Percentiles rank a stretch among this genome's conserved stretches.
Conservation (phyloP, 2,329 filamentous ascomycete species). For the Stagonosporopsis vannaccii region DNA sequence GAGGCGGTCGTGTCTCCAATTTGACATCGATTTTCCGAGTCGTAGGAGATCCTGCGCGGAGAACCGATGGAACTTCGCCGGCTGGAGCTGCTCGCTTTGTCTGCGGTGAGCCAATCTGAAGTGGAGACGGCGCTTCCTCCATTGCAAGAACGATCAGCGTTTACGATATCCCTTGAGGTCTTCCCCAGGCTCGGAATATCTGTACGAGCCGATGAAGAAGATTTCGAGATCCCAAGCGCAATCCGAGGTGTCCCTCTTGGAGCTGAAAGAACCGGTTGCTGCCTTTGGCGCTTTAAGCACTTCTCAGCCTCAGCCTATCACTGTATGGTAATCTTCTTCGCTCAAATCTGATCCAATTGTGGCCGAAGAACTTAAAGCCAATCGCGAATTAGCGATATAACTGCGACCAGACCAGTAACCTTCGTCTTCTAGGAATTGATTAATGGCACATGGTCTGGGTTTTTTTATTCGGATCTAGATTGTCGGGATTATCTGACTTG, state of each 20-base stretch:
- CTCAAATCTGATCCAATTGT: neutral
- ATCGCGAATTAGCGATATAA: neutral
- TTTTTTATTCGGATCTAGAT: neutral
- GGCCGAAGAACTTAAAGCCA: neutral
- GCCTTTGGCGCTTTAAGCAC: slow-evolving; percentile 19
- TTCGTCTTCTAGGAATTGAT: neutral
- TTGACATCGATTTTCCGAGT: slow-evolving; percentile 22
- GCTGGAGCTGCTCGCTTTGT: slow-evolving; percentile 28
- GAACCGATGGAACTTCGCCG: slow-evolving; percentile 35
- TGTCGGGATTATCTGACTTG: neutral
- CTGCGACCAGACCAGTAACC: neutral
- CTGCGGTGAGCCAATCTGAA: slow-evolving; percentile 40
- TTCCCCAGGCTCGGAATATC: neutral
- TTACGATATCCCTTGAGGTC: neutral
- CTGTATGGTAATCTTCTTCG: neutral
- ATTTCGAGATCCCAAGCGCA: neutral
- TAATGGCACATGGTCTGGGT: neutral
- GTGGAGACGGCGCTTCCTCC: slow-evolving; percentile 39
- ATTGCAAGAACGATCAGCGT: slow-evolving; percentile 25
- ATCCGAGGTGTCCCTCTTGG: neutral
- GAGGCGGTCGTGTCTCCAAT: slow-evolving; percentile 31
- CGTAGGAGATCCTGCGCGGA: slow-evolving; percentile 42
- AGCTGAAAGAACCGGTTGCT: slow-evolving; percentile 26
- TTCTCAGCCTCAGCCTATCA: slow-evolving; percentile 26
- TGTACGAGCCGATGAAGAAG: neutral